Conservation (phyloP, 129 eudicot species). For the Solidago caesia region DNA sequence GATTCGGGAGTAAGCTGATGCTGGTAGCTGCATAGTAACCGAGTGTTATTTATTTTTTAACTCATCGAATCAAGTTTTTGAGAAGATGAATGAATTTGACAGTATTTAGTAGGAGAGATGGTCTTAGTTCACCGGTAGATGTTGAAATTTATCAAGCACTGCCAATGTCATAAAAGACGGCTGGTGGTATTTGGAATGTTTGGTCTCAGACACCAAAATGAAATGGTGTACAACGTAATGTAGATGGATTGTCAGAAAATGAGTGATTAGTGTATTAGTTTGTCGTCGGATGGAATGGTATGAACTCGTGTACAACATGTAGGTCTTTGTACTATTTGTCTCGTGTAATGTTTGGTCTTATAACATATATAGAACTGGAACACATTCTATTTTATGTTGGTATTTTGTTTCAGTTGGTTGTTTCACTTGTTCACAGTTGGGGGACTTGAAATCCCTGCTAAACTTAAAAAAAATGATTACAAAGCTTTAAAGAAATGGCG, state of each 20-base stretch:
- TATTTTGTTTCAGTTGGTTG: background rate
- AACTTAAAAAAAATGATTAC: no score
- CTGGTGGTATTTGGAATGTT: background rate
- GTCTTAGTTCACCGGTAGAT: background rate
- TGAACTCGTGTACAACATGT: background rate
- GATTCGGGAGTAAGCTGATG: slow-evolving; percentile 40
- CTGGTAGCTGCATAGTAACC: background rate
- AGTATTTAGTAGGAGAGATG: background rate
- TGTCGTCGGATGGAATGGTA: slow-evolving; percentile 12
- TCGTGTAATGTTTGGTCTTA: background rate
- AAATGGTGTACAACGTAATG: slow-evolving; percentile 20
- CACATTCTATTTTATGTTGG: background rate
- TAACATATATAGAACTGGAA: background rate
- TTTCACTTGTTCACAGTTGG: background rate
- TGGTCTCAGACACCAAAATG: background rate
- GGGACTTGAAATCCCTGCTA: background rate
- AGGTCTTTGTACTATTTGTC: background rate
- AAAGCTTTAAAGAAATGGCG: no score
- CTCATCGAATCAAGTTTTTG: slow-evolving; percentile 8
- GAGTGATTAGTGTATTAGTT: background rate
- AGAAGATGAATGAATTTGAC: background rate
- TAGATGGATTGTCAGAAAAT: slow-evolving; percentile 21
- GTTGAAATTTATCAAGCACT: slow-evolving; percentile 4
- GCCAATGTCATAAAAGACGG: background rate
- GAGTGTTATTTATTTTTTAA: slow-evolving; percentile 10